Percentiles rank a stretch among this genome's conserved stretches.
phyloP scores from a whole-genome alignment of 1,139 yeast genomes.

The Kazachstania sp. region DNA sequence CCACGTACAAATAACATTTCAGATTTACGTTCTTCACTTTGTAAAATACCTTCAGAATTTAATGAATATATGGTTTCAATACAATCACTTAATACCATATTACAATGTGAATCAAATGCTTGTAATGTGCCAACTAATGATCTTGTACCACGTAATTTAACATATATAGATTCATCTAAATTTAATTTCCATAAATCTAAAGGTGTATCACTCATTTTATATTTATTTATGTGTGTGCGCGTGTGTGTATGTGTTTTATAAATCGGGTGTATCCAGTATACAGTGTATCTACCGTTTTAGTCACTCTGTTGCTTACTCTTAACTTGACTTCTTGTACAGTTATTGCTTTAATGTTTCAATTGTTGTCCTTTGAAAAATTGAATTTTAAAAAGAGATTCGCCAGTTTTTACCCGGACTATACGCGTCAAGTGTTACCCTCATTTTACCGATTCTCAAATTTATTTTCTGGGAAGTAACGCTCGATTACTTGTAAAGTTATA shows the following conservation, averaged over 20 bases:
- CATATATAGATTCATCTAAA: slow-evolving; percentile 77
- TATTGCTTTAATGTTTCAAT: no score
- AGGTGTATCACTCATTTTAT: slow-evolving; percentile 45
- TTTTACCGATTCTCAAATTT: no score
- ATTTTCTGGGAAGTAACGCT: no score
- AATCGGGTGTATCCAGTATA: no score
- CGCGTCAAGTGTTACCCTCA: no score
- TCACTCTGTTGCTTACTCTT: no score
- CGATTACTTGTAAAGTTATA: no score
- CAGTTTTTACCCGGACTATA: no score
- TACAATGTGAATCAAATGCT: slow-evolving; percentile 95
- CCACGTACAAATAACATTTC: slow-evolving; percentile 96
- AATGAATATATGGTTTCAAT: slow-evolving; percentile 66
- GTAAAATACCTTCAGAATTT: slow-evolving; percentile 34
- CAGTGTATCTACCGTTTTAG: no score
- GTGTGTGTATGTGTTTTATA: not conserved
- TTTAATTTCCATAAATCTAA: slow-evolving; percentile 81
- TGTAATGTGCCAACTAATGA: slow-evolving; percentile 86
- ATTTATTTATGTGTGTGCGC: slow-evolving; percentile 8
- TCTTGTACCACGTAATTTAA: slow-evolving; percentile 93
- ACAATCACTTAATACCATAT: slow-evolving; percentile 91
- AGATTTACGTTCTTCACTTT: slow-evolving; percentile 51
- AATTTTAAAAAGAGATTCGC: no score
- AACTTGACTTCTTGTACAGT: no score
- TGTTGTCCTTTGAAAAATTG: no score